Percentiles rank a stretch among this genome's conserved stretches.
phyloP scores from a whole-genome alignment of 1,139 yeast species.

The Trichomonascaceae sp. region DNA sequence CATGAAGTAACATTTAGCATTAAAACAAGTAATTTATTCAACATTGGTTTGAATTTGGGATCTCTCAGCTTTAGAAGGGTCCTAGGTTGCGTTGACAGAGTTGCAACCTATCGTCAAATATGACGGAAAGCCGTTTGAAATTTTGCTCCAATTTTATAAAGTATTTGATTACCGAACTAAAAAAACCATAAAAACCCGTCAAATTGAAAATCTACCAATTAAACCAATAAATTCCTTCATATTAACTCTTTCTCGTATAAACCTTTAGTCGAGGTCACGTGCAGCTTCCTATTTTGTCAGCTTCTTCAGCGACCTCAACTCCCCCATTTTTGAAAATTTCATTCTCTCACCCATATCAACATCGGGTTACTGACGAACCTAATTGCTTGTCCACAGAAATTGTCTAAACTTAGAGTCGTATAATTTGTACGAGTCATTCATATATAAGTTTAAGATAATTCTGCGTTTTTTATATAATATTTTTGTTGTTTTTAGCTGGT shows the following conservation, averaged over 20 bases:
- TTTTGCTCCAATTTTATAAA: background rate
- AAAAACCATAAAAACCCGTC: background rate
- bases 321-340: conserved; percentile 1
- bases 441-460: background rate
- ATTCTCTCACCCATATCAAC: conserved; percentile 1
- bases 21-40: background rate
- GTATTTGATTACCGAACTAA: background rate
- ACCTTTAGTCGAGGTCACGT: no score
- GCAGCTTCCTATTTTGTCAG: conserved; percentile 9
- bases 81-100: no score
- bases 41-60: no score
- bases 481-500: conserved; percentile 1
- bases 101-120: no score
- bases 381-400: background rate
- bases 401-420: background rate
- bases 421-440: background rate
- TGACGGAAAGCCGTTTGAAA: background rate
- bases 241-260: no score
- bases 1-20: background rate
- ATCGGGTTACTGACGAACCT: background rate
- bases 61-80: no score
- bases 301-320: conserved; percentile 1
- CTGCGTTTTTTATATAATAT: background rate
- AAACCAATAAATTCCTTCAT: background rate
- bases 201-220: background rate